phyloP scores from a whole-genome alignment of 129 eudicot species.

The Glebionis coronaria region DNA sequence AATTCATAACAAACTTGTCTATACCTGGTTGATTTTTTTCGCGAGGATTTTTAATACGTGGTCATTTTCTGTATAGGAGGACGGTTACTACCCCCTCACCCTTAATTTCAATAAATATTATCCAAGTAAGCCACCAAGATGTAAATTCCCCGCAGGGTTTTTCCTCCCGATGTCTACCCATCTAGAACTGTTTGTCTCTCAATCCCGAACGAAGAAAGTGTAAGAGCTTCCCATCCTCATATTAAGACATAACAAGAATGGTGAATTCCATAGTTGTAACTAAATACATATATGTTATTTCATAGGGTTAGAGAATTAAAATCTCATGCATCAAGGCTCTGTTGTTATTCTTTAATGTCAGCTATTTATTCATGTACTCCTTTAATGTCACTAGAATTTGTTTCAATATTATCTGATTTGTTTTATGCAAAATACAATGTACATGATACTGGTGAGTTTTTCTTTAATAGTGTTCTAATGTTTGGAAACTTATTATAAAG shows the following conservation, averaged over 20 bases:
- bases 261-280: not conserved
- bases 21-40: not conserved
- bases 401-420: not conserved
- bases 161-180: conserved; percentile 66
- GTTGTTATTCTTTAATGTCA: conserved; percentile 55
- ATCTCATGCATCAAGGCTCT: conserved; percentile 67
- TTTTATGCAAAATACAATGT: conserved; percentile 11
- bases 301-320: conserved; percentile 76
- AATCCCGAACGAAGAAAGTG: conserved; percentile 64
- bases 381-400: not conserved
- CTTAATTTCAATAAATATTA: conserved; percentile 76
- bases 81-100: conserved; percentile 72
- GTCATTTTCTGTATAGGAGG: conserved; percentile 81
- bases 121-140: conserved; percentile 76
- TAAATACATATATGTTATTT: conserved; percentile 1
- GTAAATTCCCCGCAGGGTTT: conserved; percentile 61
- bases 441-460: conserved; percentile 62
- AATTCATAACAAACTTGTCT: not conserved
- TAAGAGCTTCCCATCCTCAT: conserved; percentile 18
- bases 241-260: not conserved
- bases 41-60: not conserved
- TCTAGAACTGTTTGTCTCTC: conserved; percentile 69
- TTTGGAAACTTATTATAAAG: too few relatives aligned
- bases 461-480: too few relatives aligned
- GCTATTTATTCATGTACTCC: conserved; percentile 50